Conservation (phyloP, 805 yeast species). For the Hanseniaspora jakobsenii region DNA sequence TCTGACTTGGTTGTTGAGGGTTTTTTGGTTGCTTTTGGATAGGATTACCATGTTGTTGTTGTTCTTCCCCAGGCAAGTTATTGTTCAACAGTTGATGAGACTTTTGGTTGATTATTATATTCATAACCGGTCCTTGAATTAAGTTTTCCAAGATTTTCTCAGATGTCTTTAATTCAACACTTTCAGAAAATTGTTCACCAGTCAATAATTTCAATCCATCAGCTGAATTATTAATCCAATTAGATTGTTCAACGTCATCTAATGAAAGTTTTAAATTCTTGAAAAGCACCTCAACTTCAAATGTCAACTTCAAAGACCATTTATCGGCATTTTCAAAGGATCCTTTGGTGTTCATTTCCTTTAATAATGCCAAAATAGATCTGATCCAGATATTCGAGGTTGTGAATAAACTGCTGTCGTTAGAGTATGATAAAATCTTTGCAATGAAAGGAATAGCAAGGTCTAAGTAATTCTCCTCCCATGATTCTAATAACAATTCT, state of each 20-base stretch:
- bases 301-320: conserved; percentile 73
- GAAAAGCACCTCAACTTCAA: conserved; percentile 86
- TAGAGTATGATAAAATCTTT: conserved; percentile 60
- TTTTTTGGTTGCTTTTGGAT: conserved; percentile 17
- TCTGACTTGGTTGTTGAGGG: conserved; percentile 16
- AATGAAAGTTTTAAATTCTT: conserved; percentile 55
- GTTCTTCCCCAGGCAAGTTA: too few relatives aligned
- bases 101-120: conserved; percentile 11
- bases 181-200: conserved; percentile 21
- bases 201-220: conserved; percentile 31
- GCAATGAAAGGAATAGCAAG: conserved; percentile 85
- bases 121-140: conserved; percentile 14
- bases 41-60: conserved; percentile 18
- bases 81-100: conserved; percentile 15
- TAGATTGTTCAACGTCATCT: conserved; percentile 50
- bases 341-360: conserved; percentile 60
- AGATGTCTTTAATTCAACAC: conserved; percentile 8
- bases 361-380: conserved; percentile 61
- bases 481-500: conserved; percentile 68
- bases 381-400: conserved; percentile 90
- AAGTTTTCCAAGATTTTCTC: conserved; percentile 11
- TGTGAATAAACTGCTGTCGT: conserved; percentile 53
- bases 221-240: conserved; percentile 36
- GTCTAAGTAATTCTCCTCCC: conserved; percentile 50
- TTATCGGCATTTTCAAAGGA: conserved; percentile 34